Evolutionary conservation across 257 asterid species (phyloP).

Genomic region (Ocimum tenuiflorum): DNA sequence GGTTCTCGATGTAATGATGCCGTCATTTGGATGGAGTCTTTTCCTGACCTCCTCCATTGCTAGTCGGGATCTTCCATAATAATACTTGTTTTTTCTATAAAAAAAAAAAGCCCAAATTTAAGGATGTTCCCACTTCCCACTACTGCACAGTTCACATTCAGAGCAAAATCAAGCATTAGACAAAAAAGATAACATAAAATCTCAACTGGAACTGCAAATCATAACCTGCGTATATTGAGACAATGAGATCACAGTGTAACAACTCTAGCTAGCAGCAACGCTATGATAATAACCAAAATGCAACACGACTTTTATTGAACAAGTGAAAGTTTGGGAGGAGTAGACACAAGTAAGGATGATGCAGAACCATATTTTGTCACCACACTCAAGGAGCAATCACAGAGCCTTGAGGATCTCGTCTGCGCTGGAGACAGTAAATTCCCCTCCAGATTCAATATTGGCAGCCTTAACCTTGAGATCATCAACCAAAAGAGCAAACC

Average conservation of each 20-base stretch:
- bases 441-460: conserved; percentile 81
- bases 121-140: no score
- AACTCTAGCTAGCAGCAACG: neutral
- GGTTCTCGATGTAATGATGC: no score
- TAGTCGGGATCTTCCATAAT: no score
- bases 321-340: neutral
- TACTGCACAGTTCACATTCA: no score
- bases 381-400: conserved; percentile 11
- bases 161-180: no score
- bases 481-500: conserved; percentile 78
- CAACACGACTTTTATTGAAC: neutral
- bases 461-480: conserved; percentile 74
- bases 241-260: neutral
- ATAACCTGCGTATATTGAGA: neutral
- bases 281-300: neutral
- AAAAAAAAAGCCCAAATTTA: no score
- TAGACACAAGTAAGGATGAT: neutral
- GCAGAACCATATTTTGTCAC: neutral
- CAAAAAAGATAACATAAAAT: neutral
- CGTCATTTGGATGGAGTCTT: no score
- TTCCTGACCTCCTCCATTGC: no score
- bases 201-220: neutral
- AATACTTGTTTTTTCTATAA: no score
- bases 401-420: conserved; percentile 87
- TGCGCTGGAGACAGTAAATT: conserved; percentile 80